Evolutionary conservation across 345 rosid species (phyloP).

Genomic region (Aegle marmelos): DNA sequence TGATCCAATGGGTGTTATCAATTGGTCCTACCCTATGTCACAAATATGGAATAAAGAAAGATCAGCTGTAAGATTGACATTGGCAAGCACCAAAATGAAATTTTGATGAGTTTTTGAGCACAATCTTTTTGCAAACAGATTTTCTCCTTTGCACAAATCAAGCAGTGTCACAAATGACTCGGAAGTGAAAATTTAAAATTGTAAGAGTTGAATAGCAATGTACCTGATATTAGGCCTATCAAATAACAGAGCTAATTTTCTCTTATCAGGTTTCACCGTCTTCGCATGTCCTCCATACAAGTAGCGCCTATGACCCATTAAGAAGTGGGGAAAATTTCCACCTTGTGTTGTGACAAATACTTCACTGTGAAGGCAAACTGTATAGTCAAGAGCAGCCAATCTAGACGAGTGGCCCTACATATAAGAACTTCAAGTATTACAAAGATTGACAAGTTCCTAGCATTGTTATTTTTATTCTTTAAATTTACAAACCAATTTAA

Average conservation of each 20-base stretch:
- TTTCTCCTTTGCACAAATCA: neutral
- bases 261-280: slow-evolving; percentile 88
- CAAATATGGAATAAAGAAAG: neutral
- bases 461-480: neutral
- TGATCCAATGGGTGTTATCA: no score
- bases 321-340: slow-evolving; percentile 96
- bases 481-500: neutral
- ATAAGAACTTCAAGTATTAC: slow-evolving; percentile 24
- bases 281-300: slow-evolving; percentile 86
- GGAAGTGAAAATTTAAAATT: neutral
- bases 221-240: slow-evolving; percentile 82
- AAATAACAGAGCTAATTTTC: slow-evolving; percentile 80
- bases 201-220: slow-evolving; percentile 7
- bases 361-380: slow-evolving; percentile 91
- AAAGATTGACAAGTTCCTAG: slow-evolving; percentile 3
- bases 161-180: no score
- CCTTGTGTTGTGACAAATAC: slow-evolving; percentile 98
- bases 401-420: slow-evolving; percentile 84
- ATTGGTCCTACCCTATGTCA: no score
- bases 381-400: slow-evolving; percentile 93
- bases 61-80: neutral
- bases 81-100: neutral
- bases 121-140: neutral
- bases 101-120: neutral
- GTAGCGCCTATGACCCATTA: slow-evolving; percentile 91